phyloP scores from a whole-genome alignment of 306 rosid genomes.

The Senna siamea region DNA sequence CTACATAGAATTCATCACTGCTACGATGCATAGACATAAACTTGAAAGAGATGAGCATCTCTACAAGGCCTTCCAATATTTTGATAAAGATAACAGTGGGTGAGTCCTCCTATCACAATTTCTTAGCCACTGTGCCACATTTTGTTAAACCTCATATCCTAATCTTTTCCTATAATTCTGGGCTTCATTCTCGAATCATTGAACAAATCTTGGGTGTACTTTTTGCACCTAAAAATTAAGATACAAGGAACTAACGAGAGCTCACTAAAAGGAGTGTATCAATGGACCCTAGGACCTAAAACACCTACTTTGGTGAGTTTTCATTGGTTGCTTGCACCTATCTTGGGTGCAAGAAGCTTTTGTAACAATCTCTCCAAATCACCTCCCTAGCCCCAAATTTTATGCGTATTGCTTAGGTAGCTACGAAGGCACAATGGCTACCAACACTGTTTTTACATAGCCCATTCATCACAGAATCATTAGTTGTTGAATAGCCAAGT shows the following conservation, averaged over 20 bases:
- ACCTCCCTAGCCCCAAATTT: not conserved
- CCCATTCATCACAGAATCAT: not conserved
- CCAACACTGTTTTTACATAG: not conserved
- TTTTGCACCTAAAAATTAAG: not conserved
- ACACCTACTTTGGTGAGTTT: not conserved
- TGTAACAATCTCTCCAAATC: not conserved
- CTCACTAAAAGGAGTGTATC: not conserved
- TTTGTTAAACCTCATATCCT: not conserved
- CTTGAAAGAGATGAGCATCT: conserved; percentile 87
- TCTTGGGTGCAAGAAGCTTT: not conserved
- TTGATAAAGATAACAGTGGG: conserved; percentile 89
- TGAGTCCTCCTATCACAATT: conserved; percentile 44
- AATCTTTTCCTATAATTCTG: not conserved
- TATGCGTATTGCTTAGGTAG: not conserved
- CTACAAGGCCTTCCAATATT: conserved; percentile 81
- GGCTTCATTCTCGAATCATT: conserved; percentile 18
- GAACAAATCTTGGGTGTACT: not conserved
- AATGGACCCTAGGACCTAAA: not conserved
- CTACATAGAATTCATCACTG: conserved; percentile 88
- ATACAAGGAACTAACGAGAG: not conserved
- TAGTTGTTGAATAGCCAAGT: not conserved
- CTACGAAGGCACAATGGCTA: conserved; percentile 17
- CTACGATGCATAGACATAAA: conserved; percentile 91
- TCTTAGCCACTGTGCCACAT: not conserved
- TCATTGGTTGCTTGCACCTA: not conserved